Evolutionary conservation across 345 rosid species (phyloP).

Genomic region (Murraya paniculata): DNA sequence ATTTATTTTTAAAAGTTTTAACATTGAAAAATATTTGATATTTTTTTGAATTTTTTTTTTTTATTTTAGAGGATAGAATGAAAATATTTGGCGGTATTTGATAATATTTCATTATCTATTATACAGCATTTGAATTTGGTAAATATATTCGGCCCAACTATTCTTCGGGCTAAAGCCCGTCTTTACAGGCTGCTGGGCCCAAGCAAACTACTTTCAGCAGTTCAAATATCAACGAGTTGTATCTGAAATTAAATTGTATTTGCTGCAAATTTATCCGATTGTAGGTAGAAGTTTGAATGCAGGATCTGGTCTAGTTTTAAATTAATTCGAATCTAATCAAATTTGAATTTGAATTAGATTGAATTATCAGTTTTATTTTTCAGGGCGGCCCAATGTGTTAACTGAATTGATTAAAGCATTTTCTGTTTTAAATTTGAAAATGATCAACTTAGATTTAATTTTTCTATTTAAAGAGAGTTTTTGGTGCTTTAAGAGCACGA

Average conservation of each 20-base stretch:
- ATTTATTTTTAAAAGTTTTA: too few relatives aligned
- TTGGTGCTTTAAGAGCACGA: too few relatives aligned
- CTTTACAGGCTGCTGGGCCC: background rate
- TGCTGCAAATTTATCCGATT: background rate
- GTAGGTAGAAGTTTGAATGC: background rate
- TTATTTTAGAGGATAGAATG: too few relatives aligned
- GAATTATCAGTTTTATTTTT: background rate
- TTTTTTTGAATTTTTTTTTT: too few relatives aligned
- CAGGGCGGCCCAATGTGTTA: background rate
- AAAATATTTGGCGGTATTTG: too few relatives aligned
- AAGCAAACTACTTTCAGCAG: background rate
- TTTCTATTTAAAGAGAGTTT: background rate
- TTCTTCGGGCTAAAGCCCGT: too few relatives aligned
- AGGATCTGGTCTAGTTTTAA: background rate
- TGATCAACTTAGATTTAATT: background rate
- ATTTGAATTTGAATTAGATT: background rate
- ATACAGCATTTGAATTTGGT: background rate
- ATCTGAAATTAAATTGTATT: background rate
- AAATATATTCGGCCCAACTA: background rate
- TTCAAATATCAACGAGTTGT: too few relatives aligned
- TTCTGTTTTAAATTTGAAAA: too few relatives aligned
- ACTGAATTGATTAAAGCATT: background rate
- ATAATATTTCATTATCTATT: background rate
- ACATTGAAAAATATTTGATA: too few relatives aligned
- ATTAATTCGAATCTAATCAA: background rate